Percentiles rank a stretch among this genome's conserved stretches.
These are phyloP conservation scores for Annulohypoxylon bovei DNA, from an alignment of 495 filamentous ascomycete genomes.

Conservation along the genomic window DNA sequence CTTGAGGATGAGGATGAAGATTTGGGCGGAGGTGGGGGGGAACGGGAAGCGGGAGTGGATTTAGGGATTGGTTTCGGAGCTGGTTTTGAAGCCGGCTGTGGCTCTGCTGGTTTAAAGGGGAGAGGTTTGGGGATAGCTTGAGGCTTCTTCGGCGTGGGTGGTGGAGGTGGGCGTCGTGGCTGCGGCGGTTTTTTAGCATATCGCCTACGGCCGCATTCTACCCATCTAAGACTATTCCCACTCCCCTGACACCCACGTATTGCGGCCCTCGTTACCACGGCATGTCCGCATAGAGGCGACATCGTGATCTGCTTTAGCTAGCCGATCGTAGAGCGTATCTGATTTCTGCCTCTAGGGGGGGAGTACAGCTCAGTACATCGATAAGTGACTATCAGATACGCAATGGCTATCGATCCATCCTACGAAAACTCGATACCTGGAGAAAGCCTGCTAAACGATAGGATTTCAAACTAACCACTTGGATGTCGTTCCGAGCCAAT, in stretches of 20 bases:
- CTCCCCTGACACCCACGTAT: constrained; percentile 14
- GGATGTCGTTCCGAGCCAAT: constrained; percentile 18
- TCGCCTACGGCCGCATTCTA: constrained; percentile 11
- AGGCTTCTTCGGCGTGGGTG: background rate
- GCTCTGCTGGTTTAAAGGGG: constrained; percentile 15
- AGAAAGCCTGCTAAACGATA: background rate
- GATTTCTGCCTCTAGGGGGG: background rate
- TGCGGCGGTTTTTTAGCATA: constrained; percentile 17
- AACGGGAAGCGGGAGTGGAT: background rate
- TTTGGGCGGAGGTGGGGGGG: background rate
- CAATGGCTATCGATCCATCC: constrained; percentile 35
- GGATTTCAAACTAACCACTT: constrained; percentile 1
- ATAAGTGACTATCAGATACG: constrained; percentile 8
- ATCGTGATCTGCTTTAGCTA: constrained; percentile 30
- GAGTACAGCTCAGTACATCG: background rate
- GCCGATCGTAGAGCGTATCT: background rate
- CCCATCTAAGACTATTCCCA: constrained; percentile 31
- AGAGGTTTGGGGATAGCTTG: constrained; percentile 16
- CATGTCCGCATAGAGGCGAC: constrained; percentile 23
- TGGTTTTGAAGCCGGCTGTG: constrained; percentile 6
- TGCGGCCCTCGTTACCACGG: constrained; percentile 16
- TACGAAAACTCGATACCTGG: constrained; percentile 15
- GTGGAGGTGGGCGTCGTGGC: background rate
- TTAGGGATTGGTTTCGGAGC: background rate
- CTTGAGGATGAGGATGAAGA: background rate